Evolutionary conservation across 2,329 filamentous ascomycete species (phyloP).

Genomic region (Fusarium siculi): DNA sequence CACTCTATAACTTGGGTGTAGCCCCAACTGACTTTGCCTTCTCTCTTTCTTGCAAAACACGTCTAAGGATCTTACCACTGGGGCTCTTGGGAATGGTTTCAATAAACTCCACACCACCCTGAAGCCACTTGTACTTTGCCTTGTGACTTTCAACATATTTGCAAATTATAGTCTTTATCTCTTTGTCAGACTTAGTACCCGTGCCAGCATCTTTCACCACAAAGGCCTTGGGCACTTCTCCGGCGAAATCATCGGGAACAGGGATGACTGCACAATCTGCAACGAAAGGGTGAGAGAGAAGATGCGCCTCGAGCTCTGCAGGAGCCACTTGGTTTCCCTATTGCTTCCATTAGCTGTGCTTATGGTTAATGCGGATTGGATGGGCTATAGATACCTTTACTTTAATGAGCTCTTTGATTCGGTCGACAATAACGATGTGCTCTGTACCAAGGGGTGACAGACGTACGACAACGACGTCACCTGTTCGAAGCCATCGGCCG

Average conservation of each 20-base stretch:
- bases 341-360: rapidly evolving
- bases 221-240: neutral
- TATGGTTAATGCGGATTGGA: rapidly evolving
- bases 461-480: neutral
- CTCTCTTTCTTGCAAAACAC: neutral
- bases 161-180: neutral
- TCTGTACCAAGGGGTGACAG: neutral
- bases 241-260: neutral
- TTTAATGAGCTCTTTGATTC: neutral
- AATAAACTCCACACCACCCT: neutral
- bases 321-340: neutral
- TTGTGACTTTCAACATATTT: neutral
- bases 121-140: neutral
- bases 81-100: neutral
- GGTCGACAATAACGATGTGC: neutral
- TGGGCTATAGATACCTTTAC: rapidly evolving
- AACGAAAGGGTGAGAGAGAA: neutral
- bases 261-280: neutral
- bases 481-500: neutral
- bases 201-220: neutral
- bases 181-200: neutral
- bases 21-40: rapidly evolving
- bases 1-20: neutral
- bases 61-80: neutral
- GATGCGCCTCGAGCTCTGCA: neutral